A percentile compares a stretch with the other conserved stretches of the same genome.
phyloP scores from a whole-genome alignment of 306 rosid species.

The Cucumis cinereus region DNA sequence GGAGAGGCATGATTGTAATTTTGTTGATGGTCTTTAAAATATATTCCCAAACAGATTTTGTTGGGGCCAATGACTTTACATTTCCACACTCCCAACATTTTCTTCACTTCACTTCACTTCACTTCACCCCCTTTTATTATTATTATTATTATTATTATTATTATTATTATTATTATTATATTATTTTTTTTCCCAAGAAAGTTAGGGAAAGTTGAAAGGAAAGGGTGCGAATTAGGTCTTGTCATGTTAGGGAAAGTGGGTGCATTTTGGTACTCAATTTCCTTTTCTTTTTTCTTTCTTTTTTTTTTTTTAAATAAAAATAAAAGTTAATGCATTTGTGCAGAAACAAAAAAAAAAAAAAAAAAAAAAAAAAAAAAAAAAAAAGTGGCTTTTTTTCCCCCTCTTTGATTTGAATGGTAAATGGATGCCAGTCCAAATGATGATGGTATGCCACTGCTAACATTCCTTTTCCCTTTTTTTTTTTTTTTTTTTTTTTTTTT shows the following conservation, averaged over 20 bases:
- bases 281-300: too few relatives aligned
- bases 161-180: too few relatives aligned
- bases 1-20: background rate
- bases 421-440: constrained; percentile 72
- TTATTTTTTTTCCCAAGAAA: constrained; percentile 24
- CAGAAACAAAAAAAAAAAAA: too few relatives aligned
- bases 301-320: too few relatives aligned
- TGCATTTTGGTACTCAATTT: constrained; percentile 14
- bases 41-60: background rate
- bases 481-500: constrained; percentile 5
- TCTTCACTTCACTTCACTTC: too few relatives aligned
- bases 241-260: constrained; percentile 65
- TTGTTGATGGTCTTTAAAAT: background rate
- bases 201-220: constrained; percentile 22
- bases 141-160: too few relatives aligned
- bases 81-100: background rate
- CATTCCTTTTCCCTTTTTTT: constrained; percentile 32
- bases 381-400: constrained; percentile 1
- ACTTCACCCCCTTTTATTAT: too few relatives aligned
- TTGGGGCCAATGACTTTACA: background rate
- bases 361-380: background rate
- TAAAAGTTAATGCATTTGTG: too few relatives aligned
- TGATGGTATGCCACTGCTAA: constrained; percentile 45
- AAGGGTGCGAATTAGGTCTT: constrained; percentile 44
- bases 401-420: constrained; percentile 9